Conservation (phyloP, 2,329 filamentous ascomycete species). For the Alternaria brassicae region DNA sequence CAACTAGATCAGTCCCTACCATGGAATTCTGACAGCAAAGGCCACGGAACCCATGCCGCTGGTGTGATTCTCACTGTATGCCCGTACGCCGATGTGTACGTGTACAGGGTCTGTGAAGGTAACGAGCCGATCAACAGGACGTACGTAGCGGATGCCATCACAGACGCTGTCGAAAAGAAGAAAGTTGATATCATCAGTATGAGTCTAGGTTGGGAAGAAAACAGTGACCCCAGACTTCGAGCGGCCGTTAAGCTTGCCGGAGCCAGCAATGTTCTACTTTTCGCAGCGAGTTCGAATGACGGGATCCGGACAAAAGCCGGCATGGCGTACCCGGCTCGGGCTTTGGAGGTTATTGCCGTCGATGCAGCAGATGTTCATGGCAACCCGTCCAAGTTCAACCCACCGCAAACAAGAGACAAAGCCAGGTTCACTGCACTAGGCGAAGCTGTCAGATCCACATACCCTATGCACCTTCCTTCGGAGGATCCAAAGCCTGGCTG, state of each 20-base stretch:
- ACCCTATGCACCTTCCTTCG: neutral
- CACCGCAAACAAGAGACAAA: neutral
- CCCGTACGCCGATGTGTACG: too few relatives aligned
- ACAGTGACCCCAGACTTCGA: neutral
- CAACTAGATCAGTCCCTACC: too few relatives aligned
- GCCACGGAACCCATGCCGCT: too few relatives aligned
- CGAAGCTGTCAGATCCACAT: neutral
- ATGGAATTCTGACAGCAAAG: too few relatives aligned
- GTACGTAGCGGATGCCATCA: conserved; percentile 14
- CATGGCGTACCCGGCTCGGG: conserved; percentile 19
- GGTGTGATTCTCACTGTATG: too few relatives aligned
- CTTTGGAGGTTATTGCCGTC: conserved; percentile 16
- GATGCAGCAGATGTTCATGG: conserved; percentile 14
- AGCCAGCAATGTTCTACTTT: neutral
- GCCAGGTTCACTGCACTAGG: neutral
- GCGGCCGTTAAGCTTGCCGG: neutral
- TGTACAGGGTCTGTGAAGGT: too few relatives aligned
- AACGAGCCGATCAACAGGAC: neutral
- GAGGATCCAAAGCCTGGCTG: neutral
- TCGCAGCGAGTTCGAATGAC: conserved; percentile 20
- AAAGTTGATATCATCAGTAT: conserved; percentile 25
- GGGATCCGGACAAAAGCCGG: neutral
- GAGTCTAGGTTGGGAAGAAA: conserved; percentile 13
- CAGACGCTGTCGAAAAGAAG: conserved; percentile 17
- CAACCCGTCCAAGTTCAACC: conserved; percentile 10